Evolutionary conservation across 352 stramenopile genomes (phyloP), one percentile per base, ranked within the genome.

Genomic region (Globisporangium uncinulatum): DNA sequence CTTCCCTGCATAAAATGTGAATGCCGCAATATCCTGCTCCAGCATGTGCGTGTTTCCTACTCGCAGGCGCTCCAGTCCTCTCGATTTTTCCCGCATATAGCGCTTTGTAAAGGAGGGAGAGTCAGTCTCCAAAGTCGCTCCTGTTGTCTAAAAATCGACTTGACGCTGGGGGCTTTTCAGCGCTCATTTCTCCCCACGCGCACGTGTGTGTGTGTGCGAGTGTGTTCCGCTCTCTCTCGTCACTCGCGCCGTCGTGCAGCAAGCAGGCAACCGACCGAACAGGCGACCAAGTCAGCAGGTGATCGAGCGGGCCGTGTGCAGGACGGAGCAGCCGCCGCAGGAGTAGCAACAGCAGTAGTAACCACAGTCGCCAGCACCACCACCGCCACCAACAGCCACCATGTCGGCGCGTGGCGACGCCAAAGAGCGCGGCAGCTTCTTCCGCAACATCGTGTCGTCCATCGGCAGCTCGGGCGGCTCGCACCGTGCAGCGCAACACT

Each of bases 361-460:
- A n/a, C n/a, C n/a, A n/a, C 17, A 49, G 43, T 49, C 43, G 43
- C 45, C n/a, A 43, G 20, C n/a, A n/a, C n/a, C n/a, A n/a, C n/a
- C n/a, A n/a, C n/a, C n/a, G n/a, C n/a, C n/a, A n/a, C n/a, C n/a
- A n/a, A n/a, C 42, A 46, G 42, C 21, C 42, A n/a, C 42, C 39
- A 64, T 64, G 58, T 70, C 74, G 69, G 71, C 74, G 51, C 71
- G 67, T 19, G 71, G 57, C 57, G 55, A 62, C 20, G 48, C 82
- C 52, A 80, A 66, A 42, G 61, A 66, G 43, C 59, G 61, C 61
- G 71, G 73, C 17, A 46, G 42, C 56, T 85, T 85, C 66, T 85
- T 85, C 59, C 75, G 75, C 48, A 83, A 71, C 61, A 75, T 85
- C 61, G 75, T 79, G 48, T 79, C 75, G 55, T 85, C 75, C 44